Evolutionary conservation across 768 basidiomycete genomes (phyloP).

Genomic region (Phanerodontia chrysosporium): DNA sequence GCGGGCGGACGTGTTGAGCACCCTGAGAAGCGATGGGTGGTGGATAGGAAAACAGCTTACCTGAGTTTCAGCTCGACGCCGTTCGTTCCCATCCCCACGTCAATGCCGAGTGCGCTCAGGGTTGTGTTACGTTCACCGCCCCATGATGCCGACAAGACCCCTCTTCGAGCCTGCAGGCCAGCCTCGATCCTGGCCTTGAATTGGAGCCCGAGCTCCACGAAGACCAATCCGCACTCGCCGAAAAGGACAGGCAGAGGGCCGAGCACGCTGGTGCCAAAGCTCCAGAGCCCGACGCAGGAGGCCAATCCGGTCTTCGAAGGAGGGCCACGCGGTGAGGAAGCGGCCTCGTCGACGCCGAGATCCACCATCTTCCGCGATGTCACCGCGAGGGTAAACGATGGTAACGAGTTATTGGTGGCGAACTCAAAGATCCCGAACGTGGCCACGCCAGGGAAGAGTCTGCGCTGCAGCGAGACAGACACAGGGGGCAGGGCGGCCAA

Average conservation of each 20-base stretch:
- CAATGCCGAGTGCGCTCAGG: constrained; percentile 36
- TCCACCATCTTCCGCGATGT: constrained; percentile 27
- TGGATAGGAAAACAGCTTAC: constrained; percentile 36
- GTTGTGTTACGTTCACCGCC: not conserved
- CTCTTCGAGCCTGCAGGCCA: constrained; percentile 23
- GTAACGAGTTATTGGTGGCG: constrained; percentile 33
- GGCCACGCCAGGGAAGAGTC: constrained; percentile 46
- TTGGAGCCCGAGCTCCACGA: constrained; percentile 53
- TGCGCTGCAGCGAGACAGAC: constrained; percentile 43
- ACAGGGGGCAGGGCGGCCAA: constrained; percentile 32
- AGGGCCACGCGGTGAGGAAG: not conserved
- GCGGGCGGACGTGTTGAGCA: not conserved
- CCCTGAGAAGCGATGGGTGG: not conserved
- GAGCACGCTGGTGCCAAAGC: constrained; percentile 45
- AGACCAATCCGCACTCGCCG: constrained; percentile 46
- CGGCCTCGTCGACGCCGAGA: constrained; percentile 20
- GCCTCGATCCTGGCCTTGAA: constrained; percentile 45
- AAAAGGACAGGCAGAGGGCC: constrained; percentile 44
- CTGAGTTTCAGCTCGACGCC: constrained; percentile 54
- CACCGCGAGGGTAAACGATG: constrained; percentile 37
- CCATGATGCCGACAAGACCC: not conserved
- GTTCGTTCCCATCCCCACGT: constrained; percentile 31
- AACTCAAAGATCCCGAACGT: constrained; percentile 44
- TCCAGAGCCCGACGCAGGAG: constrained; percentile 41
- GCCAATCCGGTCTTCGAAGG: constrained; percentile 53